Conservation (phyloP, 176 grass and related monocot genomes). For the Musa troglodytarum region DNA sequence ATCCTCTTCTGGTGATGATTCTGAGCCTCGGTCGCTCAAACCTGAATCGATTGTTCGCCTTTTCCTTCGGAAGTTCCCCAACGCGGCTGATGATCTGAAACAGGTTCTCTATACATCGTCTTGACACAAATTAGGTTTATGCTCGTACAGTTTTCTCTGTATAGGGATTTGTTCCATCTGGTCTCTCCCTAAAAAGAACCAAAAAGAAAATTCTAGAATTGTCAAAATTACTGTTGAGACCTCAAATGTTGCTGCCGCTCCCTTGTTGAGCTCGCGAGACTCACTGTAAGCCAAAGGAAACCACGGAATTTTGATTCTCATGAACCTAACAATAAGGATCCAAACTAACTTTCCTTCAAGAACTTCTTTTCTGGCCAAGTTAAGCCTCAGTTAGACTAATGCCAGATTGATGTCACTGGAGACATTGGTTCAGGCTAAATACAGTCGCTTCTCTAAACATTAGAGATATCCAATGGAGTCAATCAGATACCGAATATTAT, state of each 20-base stretch:
- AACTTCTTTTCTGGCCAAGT: not conserved
- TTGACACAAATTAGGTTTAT: not conserved
- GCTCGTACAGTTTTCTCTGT: not conserved
- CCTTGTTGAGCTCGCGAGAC: too few species aligned
- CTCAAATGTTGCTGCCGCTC: too few species aligned
- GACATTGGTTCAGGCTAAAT: too few species aligned
- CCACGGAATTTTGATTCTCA: too few species aligned
- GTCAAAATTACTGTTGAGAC: too few species aligned
- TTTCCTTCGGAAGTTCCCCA: not conserved
- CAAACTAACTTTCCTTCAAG: too few species aligned
- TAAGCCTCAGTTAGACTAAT: not conserved
- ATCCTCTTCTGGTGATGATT: not conserved
- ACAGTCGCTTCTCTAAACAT: too few species aligned
- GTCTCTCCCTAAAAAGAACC: not conserved
- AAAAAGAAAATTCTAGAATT: not conserved
- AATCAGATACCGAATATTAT: too few species aligned
- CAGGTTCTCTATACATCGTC: not conserved
- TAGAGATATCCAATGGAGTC: too few species aligned
- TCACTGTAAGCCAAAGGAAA: too few species aligned
- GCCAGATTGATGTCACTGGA: too few species aligned
- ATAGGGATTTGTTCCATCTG: not conserved
- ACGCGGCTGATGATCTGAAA: slow-evolving; percentile 5
- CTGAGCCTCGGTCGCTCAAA: not conserved
- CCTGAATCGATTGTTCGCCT: not conserved
- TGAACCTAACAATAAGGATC: too few species aligned